Base-by-base conservation (phyloP, 1,284 basidiomycete species). In the Moniliophthora roreri region DNA sequence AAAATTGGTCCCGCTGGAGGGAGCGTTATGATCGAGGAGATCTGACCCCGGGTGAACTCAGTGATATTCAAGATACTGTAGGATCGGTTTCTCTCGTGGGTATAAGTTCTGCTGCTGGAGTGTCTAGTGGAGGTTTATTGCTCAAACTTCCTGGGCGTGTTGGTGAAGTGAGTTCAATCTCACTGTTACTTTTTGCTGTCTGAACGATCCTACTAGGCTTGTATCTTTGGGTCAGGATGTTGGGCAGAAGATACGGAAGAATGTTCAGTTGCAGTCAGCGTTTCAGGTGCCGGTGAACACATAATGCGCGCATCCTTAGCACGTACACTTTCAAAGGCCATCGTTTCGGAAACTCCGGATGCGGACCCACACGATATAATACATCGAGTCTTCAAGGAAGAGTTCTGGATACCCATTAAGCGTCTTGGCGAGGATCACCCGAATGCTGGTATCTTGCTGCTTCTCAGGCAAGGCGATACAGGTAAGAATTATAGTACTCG, bases 91-190 rank as follows among this genome's bases (percentile, higher is more conserved):
- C 73, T 11, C 81, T 57, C 4, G 51, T 58, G 2, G 62, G 62
- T 0, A 76, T 72, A 3, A 70, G 72, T 16, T 61, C 84, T 50
- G 82, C 86, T 16, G 82, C 87, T 20, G 89, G 88, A 3, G 89
- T 91, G 23, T 91, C 89, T 18, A 91, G 89, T 57, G 89, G 89
- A 7, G 89, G 89, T 0, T 66, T 91, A 11, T 71, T 91, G 47
- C 75, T 91, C 48, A 91, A 91, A 63, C 68, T 74, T 48, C 72
- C 86, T 2, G 89, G 89, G 15, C 73, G 89, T 39, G 66, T 90
- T 4, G 89, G 89, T 24, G 87, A 91, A 70, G 85, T 85, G 58
- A 61, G 70, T 66, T 37, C 48, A 26, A 10, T 26, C 32, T 10
- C 44, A 48, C 23, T 39, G 36, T 50, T n/a, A n/a, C n/a, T n/a